Evolutionary conservation across 768 basidiomycete genomes (phyloP), one percentile per base, ranked within the genome.

Genomic region (Lactifluus rugatus): DNA sequence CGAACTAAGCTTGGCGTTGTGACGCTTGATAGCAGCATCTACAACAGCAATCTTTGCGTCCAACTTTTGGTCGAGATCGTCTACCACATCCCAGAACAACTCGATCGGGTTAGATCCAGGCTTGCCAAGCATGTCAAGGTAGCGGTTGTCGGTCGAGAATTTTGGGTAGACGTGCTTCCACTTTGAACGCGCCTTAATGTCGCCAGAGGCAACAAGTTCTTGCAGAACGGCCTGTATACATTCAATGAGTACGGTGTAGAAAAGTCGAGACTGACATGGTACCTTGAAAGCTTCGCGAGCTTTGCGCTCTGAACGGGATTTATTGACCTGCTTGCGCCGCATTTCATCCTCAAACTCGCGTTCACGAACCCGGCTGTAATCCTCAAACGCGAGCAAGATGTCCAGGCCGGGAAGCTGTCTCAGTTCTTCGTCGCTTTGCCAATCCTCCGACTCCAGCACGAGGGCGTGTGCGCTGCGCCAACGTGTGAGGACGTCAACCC

Each of bases 21-120:
- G 66, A 48, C 75, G 74, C 62, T 75, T 78, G 62, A 89, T 75
- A 4, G 77, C 83, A 31, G 75, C 78, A 58, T 86, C 84, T 3
- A 87, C 81, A 31, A 81, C 66, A n/a, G 77, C 77, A 17, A 89
- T 84, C 67, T 89, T 89, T 19, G 78, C 78, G 60, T 93, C 92
- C 17, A 95, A 79, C 62, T 84, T 80, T 67, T 93, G 89, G 66
- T 93, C 93, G 2, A 96, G 78, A 42, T 75, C 77, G 70, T 99
- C 96, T 46, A 96, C 86, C 10, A 79, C 69, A 70, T 98, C 95
- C 92, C 93, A 96, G 73, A 96, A 98, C 4, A 98, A 79, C 66
- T 99, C 96, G 31, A 99, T 78, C 1, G 95, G 94, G 64, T 89
- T 93, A 2, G 93, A 95, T 14, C 96, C 96, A 8, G 90, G 89